These are phyloP conservation scores for Eurotiales sp. DNA, from an alignment of 2,329 filamentous ascomycete species.

Conservation along the genomic window DNA sequence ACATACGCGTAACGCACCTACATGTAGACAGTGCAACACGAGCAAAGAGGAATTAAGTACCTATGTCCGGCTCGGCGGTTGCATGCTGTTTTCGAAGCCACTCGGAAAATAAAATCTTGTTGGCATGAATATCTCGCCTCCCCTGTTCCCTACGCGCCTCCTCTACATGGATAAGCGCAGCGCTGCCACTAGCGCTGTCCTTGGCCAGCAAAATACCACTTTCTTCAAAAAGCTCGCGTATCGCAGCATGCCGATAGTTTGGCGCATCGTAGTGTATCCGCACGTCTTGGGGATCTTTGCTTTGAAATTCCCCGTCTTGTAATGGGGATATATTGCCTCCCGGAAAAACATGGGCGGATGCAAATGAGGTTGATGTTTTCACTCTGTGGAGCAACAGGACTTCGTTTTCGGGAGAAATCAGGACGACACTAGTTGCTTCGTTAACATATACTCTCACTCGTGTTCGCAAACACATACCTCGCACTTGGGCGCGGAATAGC, in stretches of 20 bases:
- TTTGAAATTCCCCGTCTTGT: conserved; percentile 73
- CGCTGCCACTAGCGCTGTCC: conserved; percentile 24
- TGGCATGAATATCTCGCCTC: conserved; percentile 64
- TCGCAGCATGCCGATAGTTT: conserved; percentile 75
- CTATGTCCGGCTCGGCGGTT: conserved; percentile 53
- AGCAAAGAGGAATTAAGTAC: no score
- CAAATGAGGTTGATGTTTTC: conserved; percentile 74
- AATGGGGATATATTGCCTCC: conserved; percentile 69
- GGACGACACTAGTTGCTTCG: conserved; percentile 61
- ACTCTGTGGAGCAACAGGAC: conserved; percentile 85
- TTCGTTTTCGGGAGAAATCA: conserved; percentile 82
- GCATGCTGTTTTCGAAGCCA: conserved; percentile 52
- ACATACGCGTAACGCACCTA: no score
- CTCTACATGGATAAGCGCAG: conserved; percentile 58
- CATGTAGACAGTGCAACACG: no score
- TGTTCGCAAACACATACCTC: conserved; percentile 41
- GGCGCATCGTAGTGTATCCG: conserved; percentile 65
- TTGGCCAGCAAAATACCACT: conserved; percentile 78
- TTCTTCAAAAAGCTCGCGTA: conserved; percentile 93
- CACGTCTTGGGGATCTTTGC: conserved; percentile 44
- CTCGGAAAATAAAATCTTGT: conserved; percentile 61
- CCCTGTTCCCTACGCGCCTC: conserved; percentile 61
- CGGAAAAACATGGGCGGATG: conserved; percentile 92
- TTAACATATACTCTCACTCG: not conserved
- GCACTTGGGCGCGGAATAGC: conserved; percentile 60